phyloP scores from a whole-genome alignment of 1,139 yeast genomes.

The Arxiozyma slooffiae region DNA sequence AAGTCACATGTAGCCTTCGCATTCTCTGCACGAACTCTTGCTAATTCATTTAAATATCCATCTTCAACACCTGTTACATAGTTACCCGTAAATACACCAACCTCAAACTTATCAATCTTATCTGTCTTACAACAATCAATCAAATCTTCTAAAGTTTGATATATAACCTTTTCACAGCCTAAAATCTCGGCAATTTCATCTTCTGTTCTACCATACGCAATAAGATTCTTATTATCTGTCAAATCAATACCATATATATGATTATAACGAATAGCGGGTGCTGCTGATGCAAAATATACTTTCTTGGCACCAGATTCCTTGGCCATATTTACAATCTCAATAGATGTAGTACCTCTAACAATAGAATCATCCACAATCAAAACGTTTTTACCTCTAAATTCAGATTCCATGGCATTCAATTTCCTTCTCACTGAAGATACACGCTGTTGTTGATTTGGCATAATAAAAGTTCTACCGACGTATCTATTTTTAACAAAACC shows the following conservation, averaged over 20 bases:
- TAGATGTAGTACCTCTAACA: conserved; percentile 94
- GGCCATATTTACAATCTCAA: conserved; percentile 95
- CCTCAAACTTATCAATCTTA: conserved; percentile 52
- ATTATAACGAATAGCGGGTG: conserved; percentile 91
- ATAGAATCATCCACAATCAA: conserved; percentile 92
- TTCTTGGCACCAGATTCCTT: conserved; percentile 92
- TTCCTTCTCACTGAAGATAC: conserved; percentile 89
- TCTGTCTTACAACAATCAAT: conserved; percentile 64
- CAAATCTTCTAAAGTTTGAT: conserved; percentile 76
- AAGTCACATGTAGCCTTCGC: conserved; percentile 48
- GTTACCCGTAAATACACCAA: conserved; percentile 93
- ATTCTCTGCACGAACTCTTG: conserved; percentile 71
- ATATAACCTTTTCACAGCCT: conserved; percentile 87
- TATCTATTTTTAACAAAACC: conserved; percentile 95
- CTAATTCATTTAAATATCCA: conserved; percentile 71
- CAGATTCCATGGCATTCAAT: conserved; percentile 91
- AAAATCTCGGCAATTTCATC: conserved; percentile 67
- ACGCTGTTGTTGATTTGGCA: conserved; percentile 96
- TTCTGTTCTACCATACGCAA: conserved; percentile 71
- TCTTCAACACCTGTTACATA: conserved; percentile 90
- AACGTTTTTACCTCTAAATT: conserved; percentile 79
- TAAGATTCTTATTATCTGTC: conserved; percentile 90
- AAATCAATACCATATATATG: conserved; percentile 96
- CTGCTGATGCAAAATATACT: conserved; percentile 92
- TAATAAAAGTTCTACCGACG: conserved; percentile 93